Conservation (phyloP, 2,329 filamentous ascomycete genomes). For the Paecilomyces sp. region DNA sequence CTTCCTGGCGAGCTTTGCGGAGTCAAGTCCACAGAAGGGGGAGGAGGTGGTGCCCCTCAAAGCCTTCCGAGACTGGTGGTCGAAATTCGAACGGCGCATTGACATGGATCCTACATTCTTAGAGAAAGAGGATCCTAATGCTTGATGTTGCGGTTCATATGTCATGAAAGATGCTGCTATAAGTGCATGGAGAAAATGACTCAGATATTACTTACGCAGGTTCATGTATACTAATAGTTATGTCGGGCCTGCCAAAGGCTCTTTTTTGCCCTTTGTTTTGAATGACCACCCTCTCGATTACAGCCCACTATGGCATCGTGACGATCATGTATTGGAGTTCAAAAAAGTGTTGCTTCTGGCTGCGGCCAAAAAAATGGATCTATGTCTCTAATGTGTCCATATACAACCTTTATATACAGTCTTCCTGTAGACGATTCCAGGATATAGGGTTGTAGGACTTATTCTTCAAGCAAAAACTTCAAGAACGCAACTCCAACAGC, state of each 20-base stretch:
- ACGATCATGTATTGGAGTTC: background rate
- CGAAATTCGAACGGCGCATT: slow-evolving; percentile 83
- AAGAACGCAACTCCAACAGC: slow-evolving; percentile 66
- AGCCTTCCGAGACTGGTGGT: slow-evolving; percentile 97
- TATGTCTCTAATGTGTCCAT: slow-evolving; percentile 3
- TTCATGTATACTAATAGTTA: background rate
- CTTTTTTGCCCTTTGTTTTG: background rate
- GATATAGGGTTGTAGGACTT: background rate
- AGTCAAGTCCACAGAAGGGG: slow-evolving; percentile 45
- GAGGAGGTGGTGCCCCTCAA: slow-evolving; percentile 88
- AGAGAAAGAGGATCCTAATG: slow-evolving; percentile 57
- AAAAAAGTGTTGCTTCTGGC: background rate
- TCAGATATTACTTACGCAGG: background rate
- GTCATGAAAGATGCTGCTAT: background rate
- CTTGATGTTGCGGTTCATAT: slow-evolving; percentile 3
- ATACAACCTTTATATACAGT: background rate
- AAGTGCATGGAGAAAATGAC: background rate
- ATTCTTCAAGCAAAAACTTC: slow-evolving; percentile 60
- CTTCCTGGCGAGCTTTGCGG: slow-evolving; percentile 82
- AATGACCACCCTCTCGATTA: background rate
- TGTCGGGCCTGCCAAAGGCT: background rate
- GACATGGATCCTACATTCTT: slow-evolving; percentile 83
- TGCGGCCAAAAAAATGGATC: background rate
- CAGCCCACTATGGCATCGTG: background rate
- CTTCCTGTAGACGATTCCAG: no score